Evolutionary conservation across 2,329 filamentous ascomycete species (phyloP).

Genomic region (Aspergillus thermomutatus): DNA sequence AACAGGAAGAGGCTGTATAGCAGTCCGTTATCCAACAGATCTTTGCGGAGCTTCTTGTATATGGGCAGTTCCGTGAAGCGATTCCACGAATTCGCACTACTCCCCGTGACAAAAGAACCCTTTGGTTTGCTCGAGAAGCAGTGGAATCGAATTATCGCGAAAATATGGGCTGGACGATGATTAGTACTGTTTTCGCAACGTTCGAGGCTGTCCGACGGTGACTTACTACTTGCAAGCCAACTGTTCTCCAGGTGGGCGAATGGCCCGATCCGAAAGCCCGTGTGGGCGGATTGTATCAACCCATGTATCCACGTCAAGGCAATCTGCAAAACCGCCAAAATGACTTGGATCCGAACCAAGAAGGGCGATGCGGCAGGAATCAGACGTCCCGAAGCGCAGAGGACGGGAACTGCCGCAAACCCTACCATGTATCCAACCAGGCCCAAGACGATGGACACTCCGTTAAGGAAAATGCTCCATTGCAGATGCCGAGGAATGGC

Average conservation of each 20-base stretch:
- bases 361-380: slow-evolving; percentile 10
- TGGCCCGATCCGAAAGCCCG: slow-evolving; percentile 17
- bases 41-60: slow-evolving; percentile 8
- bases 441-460: slow-evolving; percentile 18
- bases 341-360: slow-evolving; percentile 11
- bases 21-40: slow-evolving; percentile 17
- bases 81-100: slow-evolving; percentile 25
- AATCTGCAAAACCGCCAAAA: slow-evolving; percentile 11
- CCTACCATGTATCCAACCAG: slow-evolving; percentile 13
- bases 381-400: slow-evolving; percentile 14
- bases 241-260: slow-evolving; percentile 28
- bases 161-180: slow-evolving; percentile 17
- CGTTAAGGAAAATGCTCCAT: slow-evolving; percentile 20
- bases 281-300: slow-evolving; percentile 17
- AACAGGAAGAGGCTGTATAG: slow-evolving; percentile 15
- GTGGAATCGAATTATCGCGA: slow-evolving; percentile 21
- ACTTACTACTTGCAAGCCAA: slow-evolving; percentile 25
- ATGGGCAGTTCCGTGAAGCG: slow-evolving; percentile 2
- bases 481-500: slow-evolving; percentile 11
- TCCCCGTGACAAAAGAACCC: slow-evolving; percentile 30
- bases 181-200: background rate
- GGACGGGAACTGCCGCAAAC: slow-evolving; percentile 17
- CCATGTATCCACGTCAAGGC: slow-evolving; percentile 20
- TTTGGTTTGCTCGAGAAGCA: slow-evolving; percentile 22
- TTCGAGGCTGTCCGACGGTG: background rate